phyloP scores from a whole-genome alignment of 2,329 filamentous ascomycete genomes.

The Thelonectria olida region DNA sequence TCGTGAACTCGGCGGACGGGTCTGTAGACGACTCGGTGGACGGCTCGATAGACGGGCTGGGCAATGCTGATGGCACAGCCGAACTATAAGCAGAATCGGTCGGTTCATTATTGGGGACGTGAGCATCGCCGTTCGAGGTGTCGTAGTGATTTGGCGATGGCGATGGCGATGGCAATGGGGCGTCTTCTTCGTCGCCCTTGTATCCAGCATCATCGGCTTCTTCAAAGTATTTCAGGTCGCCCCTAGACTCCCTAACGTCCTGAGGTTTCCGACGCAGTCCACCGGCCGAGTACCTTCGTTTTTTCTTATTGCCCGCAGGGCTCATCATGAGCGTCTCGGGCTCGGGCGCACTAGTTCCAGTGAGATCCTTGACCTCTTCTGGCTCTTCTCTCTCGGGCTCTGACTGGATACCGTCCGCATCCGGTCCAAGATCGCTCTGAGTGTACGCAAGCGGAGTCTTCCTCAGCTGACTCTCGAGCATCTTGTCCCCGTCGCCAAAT shows the following conservation, averaged over 20 bases:
- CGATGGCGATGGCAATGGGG: constrained; percentile 4
- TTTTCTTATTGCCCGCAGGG: constrained; percentile 55
- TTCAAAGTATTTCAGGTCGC: constrained; percentile 90
- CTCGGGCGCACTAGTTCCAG: constrained; percentile 72
- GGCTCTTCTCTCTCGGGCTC: constrained; percentile 49
- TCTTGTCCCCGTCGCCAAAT: constrained; percentile 19
- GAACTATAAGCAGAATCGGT: constrained; percentile 48
- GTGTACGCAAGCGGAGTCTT: constrained; percentile 36
- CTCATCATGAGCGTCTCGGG: constrained; percentile 62
- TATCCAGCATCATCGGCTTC: constrained; percentile 88
- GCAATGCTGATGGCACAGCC: constrained; percentile 45
- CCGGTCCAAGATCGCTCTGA: constrained; percentile 47
- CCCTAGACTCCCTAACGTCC: constrained; percentile 75
- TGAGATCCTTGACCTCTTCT: constrained; percentile 60
- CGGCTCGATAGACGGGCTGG: constrained; percentile 50
- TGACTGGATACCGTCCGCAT: constrained; percentile 36
- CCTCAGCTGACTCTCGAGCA: not conserved
- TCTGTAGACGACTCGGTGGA: too few species aligned
- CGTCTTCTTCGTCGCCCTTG: constrained; percentile 64
- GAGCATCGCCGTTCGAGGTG: constrained; percentile 9
- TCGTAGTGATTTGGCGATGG: not conserved
- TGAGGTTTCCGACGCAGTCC: constrained; percentile 78
- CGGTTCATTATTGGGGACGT: constrained; percentile 27
- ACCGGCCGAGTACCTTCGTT: constrained; percentile 86
- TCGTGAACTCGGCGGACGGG: constrained; percentile 47